phyloP scores from a whole-genome alignment of 2,329 filamentous ascomycete species.

The Curvularia spicifera region DNA sequence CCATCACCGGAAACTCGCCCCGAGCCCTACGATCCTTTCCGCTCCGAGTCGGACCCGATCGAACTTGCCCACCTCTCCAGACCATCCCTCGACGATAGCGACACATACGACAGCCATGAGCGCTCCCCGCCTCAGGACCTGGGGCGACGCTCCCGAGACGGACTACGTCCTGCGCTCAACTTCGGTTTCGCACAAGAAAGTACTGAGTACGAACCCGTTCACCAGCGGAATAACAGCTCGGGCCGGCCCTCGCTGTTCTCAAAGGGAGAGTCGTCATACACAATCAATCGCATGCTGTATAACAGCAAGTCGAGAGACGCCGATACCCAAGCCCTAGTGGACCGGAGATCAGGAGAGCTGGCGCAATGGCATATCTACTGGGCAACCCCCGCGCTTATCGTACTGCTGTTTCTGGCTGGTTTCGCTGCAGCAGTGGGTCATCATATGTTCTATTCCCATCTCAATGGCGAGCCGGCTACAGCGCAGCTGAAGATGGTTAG shows the following conservation, averaged over 20 bases:
- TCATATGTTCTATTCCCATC: conserved; percentile 43
- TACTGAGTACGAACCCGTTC: conserved; percentile 32
- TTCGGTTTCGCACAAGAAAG: conserved; percentile 22
- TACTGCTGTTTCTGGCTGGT: conserved; percentile 39
- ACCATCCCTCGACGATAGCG: conserved; percentile 15
- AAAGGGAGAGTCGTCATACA: conserved; percentile 27
- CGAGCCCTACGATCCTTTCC: conserved; percentile 38
- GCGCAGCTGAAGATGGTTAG: conserved; percentile 45
- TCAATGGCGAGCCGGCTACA: conserved; percentile 40
- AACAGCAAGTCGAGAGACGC: conserved; percentile 39
- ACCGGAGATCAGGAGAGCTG: conserved; percentile 42
- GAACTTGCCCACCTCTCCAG: conserved; percentile 35
- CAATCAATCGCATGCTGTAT: conserved; percentile 29
- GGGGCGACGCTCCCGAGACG: conserved; percentile 17
- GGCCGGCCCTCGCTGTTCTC: conserved; percentile 21
- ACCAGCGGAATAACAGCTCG: conserved; percentile 21
- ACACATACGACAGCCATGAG: conserved; percentile 20
- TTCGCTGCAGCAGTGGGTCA: conserved; percentile 44
- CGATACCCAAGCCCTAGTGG: conserved; percentile 42
- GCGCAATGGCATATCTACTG: conserved; percentile 48
- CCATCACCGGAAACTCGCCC: conserved; percentile 33
- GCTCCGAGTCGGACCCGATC: conserved; percentile 36
- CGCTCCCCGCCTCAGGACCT: conserved; percentile 14
- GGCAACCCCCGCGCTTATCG: conserved; percentile 41
- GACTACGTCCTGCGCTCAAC: conserved; percentile 26